Base-by-base conservation (phyloP, 2,329 filamentous ascomycete genomes). In the Sphaerostilbella broomeana region DNA sequence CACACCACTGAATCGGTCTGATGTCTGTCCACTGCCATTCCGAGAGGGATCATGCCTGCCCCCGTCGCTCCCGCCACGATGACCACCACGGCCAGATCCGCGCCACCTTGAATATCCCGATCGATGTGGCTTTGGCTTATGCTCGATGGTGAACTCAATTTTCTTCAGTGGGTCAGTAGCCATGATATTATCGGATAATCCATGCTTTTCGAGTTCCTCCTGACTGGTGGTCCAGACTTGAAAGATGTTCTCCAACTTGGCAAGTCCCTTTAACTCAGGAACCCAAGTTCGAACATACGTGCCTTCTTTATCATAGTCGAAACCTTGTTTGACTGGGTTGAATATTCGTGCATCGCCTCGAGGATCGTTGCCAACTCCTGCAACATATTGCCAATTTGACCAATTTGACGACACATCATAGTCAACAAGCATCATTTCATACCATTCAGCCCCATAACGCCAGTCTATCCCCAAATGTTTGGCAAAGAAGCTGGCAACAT, bases 361-460 rank as follows among this genome's bases (percentile, higher is more conserved):
- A 0, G 84, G 85, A 49, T 90, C 84, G 47, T 88, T 89, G 6
- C 86, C 85, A 0, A 90, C 83, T 0, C 85, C 85, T 0, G 84
- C 73, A 1, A 86, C 76, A 45, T 90, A 90, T 57, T 88, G 84
- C 85, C 84, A 89, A 51, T 87, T 88, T 8, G 79, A 79, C 84
- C 84, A 90, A 49, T 89, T 89, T 43, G 73, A 82, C 11, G 74
- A 77, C 0, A 84, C 72, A 49, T 90, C 85, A 55, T 89, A 87
- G 55, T 92, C 86, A 20, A 81, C 68, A 3, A 89, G 68, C 53
- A 84, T 65, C 54, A 73, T 76, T 56, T 90, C 85, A 53, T 89
- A 90, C 82, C 83, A 90, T 56, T 89, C 85, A 0, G 84, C 86
- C 0, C 85, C 86, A 11, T 85, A 70, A 0, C 84, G 75, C 86